Percentiles rank a stretch among this genome's conserved stretches.
These are phyloP conservation scores for Stygiomarasmius scandens DNA, from an alignment of 1,284 basidiomycete genomes.

Conservation along the genomic window DNA sequence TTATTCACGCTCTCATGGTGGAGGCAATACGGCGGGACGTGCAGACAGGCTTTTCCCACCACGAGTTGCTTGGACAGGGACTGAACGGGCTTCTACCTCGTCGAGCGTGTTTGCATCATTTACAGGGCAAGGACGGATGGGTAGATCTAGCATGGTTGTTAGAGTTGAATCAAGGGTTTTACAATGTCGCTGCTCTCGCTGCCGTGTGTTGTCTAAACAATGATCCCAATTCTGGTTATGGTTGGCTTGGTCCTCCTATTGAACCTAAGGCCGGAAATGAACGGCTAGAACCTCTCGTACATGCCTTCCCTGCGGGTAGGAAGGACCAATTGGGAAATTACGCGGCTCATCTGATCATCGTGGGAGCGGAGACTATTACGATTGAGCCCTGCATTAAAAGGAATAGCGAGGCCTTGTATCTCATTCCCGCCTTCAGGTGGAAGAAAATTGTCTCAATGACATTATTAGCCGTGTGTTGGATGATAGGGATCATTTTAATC, in stretches of 20 bases:
- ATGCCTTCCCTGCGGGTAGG: slow-evolving; percentile 21
- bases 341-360: slow-evolving; percentile 12
- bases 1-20: slow-evolving; percentile 28
- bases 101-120: slow-evolving; percentile 22
- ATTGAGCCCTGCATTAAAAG: slow-evolving; percentile 11
- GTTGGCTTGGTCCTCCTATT: slow-evolving; percentile 26
- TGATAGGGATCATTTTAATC: neutral
- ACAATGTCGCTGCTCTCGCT: slow-evolving; percentile 26
- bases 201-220: slow-evolving; percentile 21
- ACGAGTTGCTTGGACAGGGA: slow-evolving; percentile 24
- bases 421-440: neutral
- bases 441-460: neutral
- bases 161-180: slow-evolving; percentile 30
- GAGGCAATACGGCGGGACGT: slow-evolving; percentile 26
- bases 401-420: slow-evolving; percentile 18
- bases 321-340: neutral
- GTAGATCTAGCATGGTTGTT: slow-evolving; percentile 28
- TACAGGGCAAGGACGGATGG: slow-evolving; percentile 25
- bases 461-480: neutral
- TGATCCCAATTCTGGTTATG: slow-evolving; percentile 6
- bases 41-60: slow-evolving; percentile 15
- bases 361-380: slow-evolving; percentile 11
- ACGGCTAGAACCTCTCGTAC: slow-evolving; percentile 24
- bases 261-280: slow-evolving; percentile 22
- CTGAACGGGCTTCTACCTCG: slow-evolving; percentile 29